Conservation (phyloP, 1,284 basidiomycete species). For the Kalmanozyma brasiliensis region DNA sequence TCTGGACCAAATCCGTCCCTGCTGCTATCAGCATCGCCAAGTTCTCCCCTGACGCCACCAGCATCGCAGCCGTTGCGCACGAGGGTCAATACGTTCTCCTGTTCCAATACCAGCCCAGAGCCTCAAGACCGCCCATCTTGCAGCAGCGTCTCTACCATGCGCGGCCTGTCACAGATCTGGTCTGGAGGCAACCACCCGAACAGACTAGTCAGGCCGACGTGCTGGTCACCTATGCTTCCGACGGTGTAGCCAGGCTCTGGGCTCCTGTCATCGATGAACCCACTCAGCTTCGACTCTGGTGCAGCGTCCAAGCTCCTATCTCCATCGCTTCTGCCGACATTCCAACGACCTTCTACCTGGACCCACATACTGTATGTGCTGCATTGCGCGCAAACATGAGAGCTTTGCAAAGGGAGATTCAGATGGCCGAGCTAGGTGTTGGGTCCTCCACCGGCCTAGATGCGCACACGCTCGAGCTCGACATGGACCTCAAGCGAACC, state of each 20-base stretch:
- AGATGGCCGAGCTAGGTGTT: slow-evolving; percentile 49
- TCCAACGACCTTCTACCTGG: slow-evolving; percentile 37
- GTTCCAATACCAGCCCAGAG: slow-evolving; percentile 39
- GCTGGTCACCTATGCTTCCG: slow-evolving; percentile 40
- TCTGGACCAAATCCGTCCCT: slow-evolving; percentile 38
- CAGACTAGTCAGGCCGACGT: slow-evolving; percentile 45
- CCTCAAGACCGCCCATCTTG: slow-evolving; percentile 17
- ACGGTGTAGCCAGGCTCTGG: slow-evolving; percentile 54
- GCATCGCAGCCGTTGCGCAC: slow-evolving; percentile 43
- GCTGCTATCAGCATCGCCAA: slow-evolving; percentile 28
- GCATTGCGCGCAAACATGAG: slow-evolving; percentile 43
- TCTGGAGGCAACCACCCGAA: slow-evolving; percentile 43
- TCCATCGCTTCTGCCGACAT: not conserved
- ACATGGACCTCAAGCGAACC: slow-evolving; percentile 44
- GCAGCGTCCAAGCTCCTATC: slow-evolving; percentile 28
- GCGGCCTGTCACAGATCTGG: slow-evolving; percentile 19
- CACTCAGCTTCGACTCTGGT: slow-evolving; percentile 48
- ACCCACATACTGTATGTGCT: slow-evolving; percentile 25
- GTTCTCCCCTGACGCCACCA: slow-evolving; percentile 43
- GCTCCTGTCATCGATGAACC: slow-evolving; percentile 59
- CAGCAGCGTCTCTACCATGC: slow-evolving; percentile 47
- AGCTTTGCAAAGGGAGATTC: slow-evolving; percentile 48
- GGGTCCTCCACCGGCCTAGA: slow-evolving; percentile 16
- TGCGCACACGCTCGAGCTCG: slow-evolving; percentile 26
- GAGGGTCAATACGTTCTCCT: slow-evolving; percentile 36